Conservation (phyloP, 1,139 yeast species). For the Saccharomyces hybrid region DNA sequence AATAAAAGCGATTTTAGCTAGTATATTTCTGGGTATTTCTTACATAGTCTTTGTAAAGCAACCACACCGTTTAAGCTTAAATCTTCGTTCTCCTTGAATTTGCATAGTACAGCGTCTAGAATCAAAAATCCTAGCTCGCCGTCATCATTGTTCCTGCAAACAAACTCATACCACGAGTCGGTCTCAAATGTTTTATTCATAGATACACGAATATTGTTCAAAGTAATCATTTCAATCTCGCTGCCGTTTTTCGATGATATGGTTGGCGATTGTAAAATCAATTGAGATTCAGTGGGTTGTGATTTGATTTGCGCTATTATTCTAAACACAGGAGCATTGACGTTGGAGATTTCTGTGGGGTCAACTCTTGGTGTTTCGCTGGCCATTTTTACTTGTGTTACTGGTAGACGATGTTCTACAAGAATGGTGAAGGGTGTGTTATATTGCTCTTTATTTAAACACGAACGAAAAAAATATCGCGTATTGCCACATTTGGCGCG, state of each 20-base stretch:
- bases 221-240: slow-evolving; percentile 25
- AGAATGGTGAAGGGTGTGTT: neutral
- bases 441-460: neutral
- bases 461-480: neutral
- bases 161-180: slow-evolving; percentile 31
- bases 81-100: slow-evolving; percentile 23
- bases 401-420: neutral
- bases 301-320: slow-evolving; percentile 29
- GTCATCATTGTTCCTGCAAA: slow-evolving; percentile 29
- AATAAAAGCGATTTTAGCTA: slow-evolving; percentile 1
- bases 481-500: neutral
- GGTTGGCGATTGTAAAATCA: slow-evolving; percentile 26
- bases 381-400: slow-evolving; percentile 18
- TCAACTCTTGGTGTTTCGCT: slow-evolving; percentile 32
- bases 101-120: slow-evolving; percentile 28
- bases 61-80: slow-evolving; percentile 29
- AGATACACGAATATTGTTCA: slow-evolving; percentile 25
- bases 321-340: slow-evolving; percentile 26
- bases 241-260: slow-evolving; percentile 9
- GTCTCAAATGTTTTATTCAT: slow-evolving; percentile 22
- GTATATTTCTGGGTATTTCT: slow-evolving; percentile 29
- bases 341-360: slow-evolving; percentile 25
- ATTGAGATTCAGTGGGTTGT: slow-evolving; percentile 27
- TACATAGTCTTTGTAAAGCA: slow-evolving; percentile 25
- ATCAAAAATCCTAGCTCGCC: slow-evolving; percentile 31